Percentiles rank a stretch among this genome's conserved stretches.
These are phyloP conservation scores for Colletotrichum destructivum DNA, from an alignment of 2,329 filamentous ascomycete genomes.

Conservation along the genomic window DNA sequence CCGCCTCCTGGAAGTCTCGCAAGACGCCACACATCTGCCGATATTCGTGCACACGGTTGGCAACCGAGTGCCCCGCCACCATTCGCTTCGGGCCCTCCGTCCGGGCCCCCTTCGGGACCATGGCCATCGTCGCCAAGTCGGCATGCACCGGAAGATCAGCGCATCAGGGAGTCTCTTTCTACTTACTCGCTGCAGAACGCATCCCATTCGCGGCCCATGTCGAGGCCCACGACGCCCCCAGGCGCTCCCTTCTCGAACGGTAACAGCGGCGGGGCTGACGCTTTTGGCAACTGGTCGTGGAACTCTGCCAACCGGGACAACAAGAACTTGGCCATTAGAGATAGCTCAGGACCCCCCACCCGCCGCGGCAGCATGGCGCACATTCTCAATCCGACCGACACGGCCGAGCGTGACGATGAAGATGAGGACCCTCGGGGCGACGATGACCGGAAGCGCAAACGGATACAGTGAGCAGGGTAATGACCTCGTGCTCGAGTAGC, in stretches of 20 bases:
- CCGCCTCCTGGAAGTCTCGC: constrained; percentile 79
- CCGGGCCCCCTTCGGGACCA: constrained; percentile 66
- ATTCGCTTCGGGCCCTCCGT: constrained; percentile 65
- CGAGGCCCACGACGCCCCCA: constrained; percentile 69
- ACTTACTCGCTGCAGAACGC: constrained; percentile 66
- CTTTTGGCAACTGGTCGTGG: constrained; percentile 72
- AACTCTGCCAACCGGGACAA: constrained; percentile 65
- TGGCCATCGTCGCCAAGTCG: constrained; percentile 72
- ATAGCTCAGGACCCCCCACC: constrained; percentile 71
- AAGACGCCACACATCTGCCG: constrained; percentile 92
- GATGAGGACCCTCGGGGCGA: constrained; percentile 70
- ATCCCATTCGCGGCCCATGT: constrained; percentile 60
- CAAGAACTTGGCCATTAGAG: constrained; percentile 66
- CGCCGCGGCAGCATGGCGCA: constrained; percentile 74
- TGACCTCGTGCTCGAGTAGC: neutral
- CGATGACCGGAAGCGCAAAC: constrained; percentile 74
- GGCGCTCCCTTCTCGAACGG: constrained; percentile 66
- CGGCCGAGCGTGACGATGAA: constrained; percentile 69
- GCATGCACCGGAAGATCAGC: constrained; percentile 66
- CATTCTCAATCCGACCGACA: constrained; percentile 74
- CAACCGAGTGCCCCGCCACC: constrained; percentile 62
- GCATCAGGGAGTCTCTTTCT: constrained; percentile 70
- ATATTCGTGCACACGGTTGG: constrained; percentile 92
- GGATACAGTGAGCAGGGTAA: constrained; percentile 61
- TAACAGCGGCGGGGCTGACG: constrained; percentile 51